Conservation (phyloP, 805 yeast genomes). For the Candida maesae region DNA sequence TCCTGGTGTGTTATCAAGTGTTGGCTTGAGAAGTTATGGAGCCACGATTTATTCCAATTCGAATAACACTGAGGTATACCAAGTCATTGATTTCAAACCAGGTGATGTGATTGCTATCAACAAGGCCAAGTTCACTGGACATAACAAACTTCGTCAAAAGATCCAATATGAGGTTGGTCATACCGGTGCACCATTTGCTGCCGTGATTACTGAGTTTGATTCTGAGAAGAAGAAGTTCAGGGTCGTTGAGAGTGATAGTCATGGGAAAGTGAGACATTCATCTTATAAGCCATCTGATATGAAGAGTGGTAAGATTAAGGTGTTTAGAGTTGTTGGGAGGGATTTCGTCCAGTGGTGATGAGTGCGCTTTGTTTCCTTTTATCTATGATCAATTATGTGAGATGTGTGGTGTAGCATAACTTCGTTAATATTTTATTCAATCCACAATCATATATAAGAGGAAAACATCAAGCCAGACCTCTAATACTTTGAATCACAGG, state of each 20-base stretch:
- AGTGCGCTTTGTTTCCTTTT: no score
- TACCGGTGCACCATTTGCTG: constrained; percentile 48
- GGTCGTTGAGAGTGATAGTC: constrained; percentile 54
- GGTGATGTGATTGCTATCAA: constrained; percentile 83
- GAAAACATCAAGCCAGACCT: no score
- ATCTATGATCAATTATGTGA: no score
- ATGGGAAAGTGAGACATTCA: constrained; percentile 52
- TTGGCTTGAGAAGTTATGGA: constrained; percentile 72
- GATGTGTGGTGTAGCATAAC: no score
- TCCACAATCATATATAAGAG: no score
- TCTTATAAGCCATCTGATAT: constrained; percentile 69
- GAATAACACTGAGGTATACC: constrained; percentile 45
- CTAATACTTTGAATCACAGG: constrained; percentile 4
- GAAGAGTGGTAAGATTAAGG: constrained; percentile 73
- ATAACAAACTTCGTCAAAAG: constrained; percentile 53
- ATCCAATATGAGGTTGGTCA: constrained; percentile 56
- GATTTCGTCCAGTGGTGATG: constrained; percentile 72
- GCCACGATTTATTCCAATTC: constrained; percentile 58
- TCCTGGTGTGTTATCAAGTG: constrained; percentile 46
- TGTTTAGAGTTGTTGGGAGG: constrained; percentile 75
- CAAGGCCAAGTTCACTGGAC: constrained; percentile 70
- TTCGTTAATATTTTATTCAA: no score
- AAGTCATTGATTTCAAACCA: constrained; percentile 60
- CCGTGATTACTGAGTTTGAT: constrained; percentile 73
- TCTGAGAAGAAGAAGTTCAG: constrained; percentile 63